Base-by-base conservation (phyloP, 192 early-diverging fungal species). In the Backusella psychrophila region DNA sequence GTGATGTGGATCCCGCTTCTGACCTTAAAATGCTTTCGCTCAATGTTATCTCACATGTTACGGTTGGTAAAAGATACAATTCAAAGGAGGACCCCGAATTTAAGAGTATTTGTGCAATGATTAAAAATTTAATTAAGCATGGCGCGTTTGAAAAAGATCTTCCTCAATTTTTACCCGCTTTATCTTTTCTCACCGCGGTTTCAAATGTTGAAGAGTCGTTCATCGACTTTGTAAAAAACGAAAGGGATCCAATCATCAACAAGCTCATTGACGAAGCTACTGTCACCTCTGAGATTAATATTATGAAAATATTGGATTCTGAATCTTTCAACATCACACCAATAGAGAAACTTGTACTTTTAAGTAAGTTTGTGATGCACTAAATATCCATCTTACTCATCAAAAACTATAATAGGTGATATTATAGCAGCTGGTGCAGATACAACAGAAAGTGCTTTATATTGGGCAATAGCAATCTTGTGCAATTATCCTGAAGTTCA, bases 401-500 rank as follows among this genome's bases (percentile, higher is more conserved):
- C 42, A 44, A 17, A 33, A 44, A 44, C 4, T 17, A 44, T 17
- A 42, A 36, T 63, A 75, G 63, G 38, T 68, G 66, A 68, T 52
- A 21, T 53, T 1, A 49, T 75, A 49, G 41, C 33, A 49, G 63
- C 26, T 9, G 74, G 74, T 21, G 42, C 34, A 65, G 72, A 74
- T 29, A 75, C 74, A 35, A 75, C 42, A 11, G 36, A 66, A 14
- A 53, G 23, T 3, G n/a, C 53, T 4, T 26, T 74, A 29, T 41
- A 7, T 36, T 74, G 72, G 72, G 21, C 33, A 11, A 63, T 74
- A 42, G 72, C 72, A 8, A 36, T 74, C 15, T 5, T 74, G 21
- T 41, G 53, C 33, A 33, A 66, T 15, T 26, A 74, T 39, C 56
- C 53, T 29, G 56, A 56, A 4, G 34, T 65, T 1, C 72, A 74